Evolutionary conservation across 257 asterid genomes (phyloP), one percentile per base, ranked within the genome.

Genomic region (Gynochthodes officinalis): DNA sequence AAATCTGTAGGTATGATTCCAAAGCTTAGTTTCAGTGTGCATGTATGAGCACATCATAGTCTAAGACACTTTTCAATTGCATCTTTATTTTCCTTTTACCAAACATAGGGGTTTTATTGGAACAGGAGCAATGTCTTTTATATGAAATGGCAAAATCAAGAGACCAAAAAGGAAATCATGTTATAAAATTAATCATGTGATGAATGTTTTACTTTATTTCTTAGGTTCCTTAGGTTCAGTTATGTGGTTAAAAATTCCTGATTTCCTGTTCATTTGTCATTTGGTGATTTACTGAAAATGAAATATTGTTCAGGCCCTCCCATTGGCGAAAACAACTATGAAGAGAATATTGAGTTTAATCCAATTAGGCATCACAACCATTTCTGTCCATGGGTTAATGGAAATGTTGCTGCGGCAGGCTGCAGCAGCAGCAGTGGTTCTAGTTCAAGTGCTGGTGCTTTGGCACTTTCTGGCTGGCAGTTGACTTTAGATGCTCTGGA

Each of bases 361-460:
- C 99, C 98, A 70, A 90, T 95, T 43, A 92, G 90, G 89, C 86
- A 87, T 78, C 99, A 95, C 72, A 95, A 95, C 78, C 82, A 77
- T 80, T 92, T 86, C 84, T 95, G 99, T 75, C 98, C 99, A 74
- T 95, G 99, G 99, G 97, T 95, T 75, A 92, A 95, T 72, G 98
- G 99, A 75, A 92, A 95, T 84, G 99, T 95, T 76, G 99, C 99
- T 39, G 97, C 99, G 77, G 99, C 99, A 5, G 99, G 98, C 82
- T 80, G 89, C 78, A 81, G 87, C 75, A 90, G 86, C 85, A 88
- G 91, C 71, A 82, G 89, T 39, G 88, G 96, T 79, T 92, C 98
- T 65, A 80, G 92, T 74, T 88, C 96, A 42, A 85, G 85, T 77
- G 84, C 92, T 57, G 88, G 88, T 77, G 87, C 89, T 76, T 71